These are phyloP conservation scores for Chondrostereum purpureum DNA, from an alignment of 1,284 basidiomycete species.

Conservation along the genomic window DNA sequence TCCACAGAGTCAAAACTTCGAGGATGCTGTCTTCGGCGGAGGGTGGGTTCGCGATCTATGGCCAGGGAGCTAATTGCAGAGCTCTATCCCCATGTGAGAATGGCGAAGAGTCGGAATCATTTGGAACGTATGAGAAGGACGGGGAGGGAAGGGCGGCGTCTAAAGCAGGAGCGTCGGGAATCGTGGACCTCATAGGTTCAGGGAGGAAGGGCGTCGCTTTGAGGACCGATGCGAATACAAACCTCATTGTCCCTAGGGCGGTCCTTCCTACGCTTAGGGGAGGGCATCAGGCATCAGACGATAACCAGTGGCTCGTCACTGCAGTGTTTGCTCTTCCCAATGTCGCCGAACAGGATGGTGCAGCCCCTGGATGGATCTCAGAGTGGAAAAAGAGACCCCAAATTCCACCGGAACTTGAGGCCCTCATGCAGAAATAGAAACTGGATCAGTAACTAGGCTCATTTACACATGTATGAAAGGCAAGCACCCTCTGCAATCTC, in stretches of 20 bases:
- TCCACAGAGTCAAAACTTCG: constrained; percentile 55
- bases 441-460: too few species aligned
- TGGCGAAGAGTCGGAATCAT: constrained; percentile 29
- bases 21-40: constrained; percentile 54
- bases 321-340: constrained; percentile 62
- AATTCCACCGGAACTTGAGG: constrained; percentile 37
- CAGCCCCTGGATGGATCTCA: constrained; percentile 38
- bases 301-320: constrained; percentile 57
- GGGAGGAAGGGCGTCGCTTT: constrained; percentile 40
- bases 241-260: constrained; percentile 62
- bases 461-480: too few species aligned
- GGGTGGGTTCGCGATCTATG: constrained; percentile 68
- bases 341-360: constrained; percentile 31
- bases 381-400: constrained; percentile 49
- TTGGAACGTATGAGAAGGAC: constrained; percentile 40
- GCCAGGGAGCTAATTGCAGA: constrained; percentile 57
- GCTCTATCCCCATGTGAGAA: constrained; percentile 40
- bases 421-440: constrained; percentile 25
- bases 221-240: constrained; percentile 68
- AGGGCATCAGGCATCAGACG: constrained; percentile 33
- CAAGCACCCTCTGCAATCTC: too few species aligned
- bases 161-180: constrained; percentile 55
- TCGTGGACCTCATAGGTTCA: constrained; percentile 41
- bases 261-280: constrained; percentile 60
- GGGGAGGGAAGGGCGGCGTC: constrained; percentile 49